Percentiles rank a stretch among this genome's conserved stretches.
phyloP scores from a whole-genome alignment of 768 basidiomycete species.

The Tulasnella calospora region DNA sequence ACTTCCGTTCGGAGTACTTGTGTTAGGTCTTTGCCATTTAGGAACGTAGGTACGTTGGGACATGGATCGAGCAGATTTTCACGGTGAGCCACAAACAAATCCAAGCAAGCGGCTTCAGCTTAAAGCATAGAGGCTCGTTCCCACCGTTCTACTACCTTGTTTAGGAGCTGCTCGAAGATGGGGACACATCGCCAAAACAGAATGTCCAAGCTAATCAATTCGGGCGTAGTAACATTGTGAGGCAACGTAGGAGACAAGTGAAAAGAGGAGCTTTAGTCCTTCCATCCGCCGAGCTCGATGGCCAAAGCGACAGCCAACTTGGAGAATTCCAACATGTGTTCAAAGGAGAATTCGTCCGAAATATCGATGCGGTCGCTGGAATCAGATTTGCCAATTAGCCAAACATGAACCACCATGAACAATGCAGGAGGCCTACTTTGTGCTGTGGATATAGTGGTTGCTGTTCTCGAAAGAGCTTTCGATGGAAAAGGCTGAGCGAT shows the following conservation, averaged over 20 bases:
- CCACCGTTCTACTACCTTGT: background rate
- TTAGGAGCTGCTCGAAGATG: background rate
- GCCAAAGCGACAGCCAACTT: constrained; percentile 77
- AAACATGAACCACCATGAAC: background rate
- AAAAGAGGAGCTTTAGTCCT: constrained; percentile 8
- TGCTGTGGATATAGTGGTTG: constrained; percentile 78
- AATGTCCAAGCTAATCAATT: background rate
- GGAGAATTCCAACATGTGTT: constrained; percentile 80
- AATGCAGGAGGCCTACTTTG: constrained; percentile 56
- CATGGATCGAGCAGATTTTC: background rate
- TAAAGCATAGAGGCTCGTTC: background rate
- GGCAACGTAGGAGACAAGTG: background rate
- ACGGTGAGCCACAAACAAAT: background rate
- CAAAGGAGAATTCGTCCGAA: constrained; percentile 83
- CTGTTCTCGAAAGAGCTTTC: constrained; percentile 63
- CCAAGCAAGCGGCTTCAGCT: background rate
- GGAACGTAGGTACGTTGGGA: background rate
- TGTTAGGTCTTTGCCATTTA: background rate
- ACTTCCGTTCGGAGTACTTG: background rate
- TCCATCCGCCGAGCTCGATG: constrained; percentile 60
- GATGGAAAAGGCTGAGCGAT: constrained; percentile 78
- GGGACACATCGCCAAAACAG: background rate
- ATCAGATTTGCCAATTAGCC: background rate
- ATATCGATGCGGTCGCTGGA: constrained; percentile 67
- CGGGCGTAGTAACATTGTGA: background rate